These are phyloP conservation scores for Populus alba DNA, from an alignment of 345 rosid genomes.

Conservation along the genomic window DNA sequence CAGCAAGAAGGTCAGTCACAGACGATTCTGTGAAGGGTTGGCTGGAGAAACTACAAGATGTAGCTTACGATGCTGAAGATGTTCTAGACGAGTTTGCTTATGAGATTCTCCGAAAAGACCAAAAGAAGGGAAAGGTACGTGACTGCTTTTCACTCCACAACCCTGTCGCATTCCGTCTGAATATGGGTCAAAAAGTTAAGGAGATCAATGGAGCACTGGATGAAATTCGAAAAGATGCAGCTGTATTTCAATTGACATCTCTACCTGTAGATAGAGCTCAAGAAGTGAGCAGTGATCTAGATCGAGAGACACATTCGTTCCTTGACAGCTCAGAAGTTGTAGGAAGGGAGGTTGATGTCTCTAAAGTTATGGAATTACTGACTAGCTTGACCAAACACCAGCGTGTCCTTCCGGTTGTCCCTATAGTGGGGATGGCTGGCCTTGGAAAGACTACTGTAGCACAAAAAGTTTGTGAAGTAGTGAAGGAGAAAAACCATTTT, in stretches of 20 bases:
- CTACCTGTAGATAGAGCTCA: background rate
- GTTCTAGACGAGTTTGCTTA: slow-evolving; percentile 2
- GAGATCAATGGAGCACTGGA: background rate
- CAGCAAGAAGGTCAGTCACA: background rate
- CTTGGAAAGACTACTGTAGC: slow-evolving; percentile 32
- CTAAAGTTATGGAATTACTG: background rate
- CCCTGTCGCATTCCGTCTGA: background rate
- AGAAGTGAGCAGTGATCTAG: too few species aligned
- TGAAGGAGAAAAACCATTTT: background rate
- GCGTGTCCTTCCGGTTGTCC: too few species aligned
- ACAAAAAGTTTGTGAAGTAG: background rate
- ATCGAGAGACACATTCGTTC: background rate
- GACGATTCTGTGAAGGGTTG: background rate
- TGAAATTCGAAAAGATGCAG: too few species aligned
- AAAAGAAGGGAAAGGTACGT: background rate
- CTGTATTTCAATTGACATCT: too few species aligned
- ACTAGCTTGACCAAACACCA: too few species aligned
- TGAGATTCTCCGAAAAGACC: background rate
- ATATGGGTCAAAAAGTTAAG: background rate
- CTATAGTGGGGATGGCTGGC: slow-evolving; percentile 28
- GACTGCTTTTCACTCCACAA: background rate
- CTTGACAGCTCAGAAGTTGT: background rate
- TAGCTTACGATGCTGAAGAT: slow-evolving; percentile 9
- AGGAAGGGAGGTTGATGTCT: slow-evolving; percentile 20
- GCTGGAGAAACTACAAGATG: slow-evolving; percentile 1